phyloP scores from a whole-genome alignment of 164 flowering plant species.

The Berberis thunbergii region DNA sequence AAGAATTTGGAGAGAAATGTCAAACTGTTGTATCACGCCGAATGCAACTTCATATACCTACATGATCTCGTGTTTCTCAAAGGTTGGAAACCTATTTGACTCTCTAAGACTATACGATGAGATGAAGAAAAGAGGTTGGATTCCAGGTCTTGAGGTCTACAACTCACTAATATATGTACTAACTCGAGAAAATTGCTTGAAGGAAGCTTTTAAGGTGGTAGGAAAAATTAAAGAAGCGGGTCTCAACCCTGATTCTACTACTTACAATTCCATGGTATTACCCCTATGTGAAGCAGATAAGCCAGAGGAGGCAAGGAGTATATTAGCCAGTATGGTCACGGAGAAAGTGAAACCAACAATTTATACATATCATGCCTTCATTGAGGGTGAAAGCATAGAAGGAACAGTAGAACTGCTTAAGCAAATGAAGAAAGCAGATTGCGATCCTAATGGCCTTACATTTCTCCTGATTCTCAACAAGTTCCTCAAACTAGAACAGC shows the following conservation, averaged over 20 bases:
- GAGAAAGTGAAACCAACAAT: constrained; percentile 43
- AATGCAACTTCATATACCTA: constrained; percentile 54
- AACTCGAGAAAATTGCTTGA: constrained; percentile 63
- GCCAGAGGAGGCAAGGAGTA: constrained; percentile 51
- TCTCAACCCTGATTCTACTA: constrained; percentile 42
- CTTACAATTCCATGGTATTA: constrained; percentile 59
- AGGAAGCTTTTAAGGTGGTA: constrained; percentile 59
- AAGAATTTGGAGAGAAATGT: constrained; percentile 94
- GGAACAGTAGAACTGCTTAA: constrained; percentile 47
- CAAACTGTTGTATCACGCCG: constrained; percentile 56
- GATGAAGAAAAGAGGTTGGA: constrained; percentile 71
- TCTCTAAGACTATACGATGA: constrained; percentile 80
- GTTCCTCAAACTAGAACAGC: constrained; percentile 40
- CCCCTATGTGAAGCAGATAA: constrained; percentile 68
- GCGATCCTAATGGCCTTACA: constrained; percentile 48
- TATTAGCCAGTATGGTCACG: constrained; percentile 44
- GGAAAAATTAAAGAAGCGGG: constrained; percentile 54
- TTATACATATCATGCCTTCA: constrained; percentile 67
- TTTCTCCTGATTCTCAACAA: constrained; percentile 46
- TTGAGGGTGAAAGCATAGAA: constrained; percentile 33
- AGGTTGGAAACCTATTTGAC: constrained; percentile 71
- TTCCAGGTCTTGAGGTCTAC: constrained; percentile 56
- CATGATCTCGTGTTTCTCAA: constrained; percentile 84
- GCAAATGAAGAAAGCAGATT: constrained; percentile 44
- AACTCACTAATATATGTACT: constrained; percentile 70